A percentile compares a stretch with the other conserved stretches of the same genome.
Evolutionary conservation across 2,329 filamentous ascomycete genomes (phyloP).

Genomic region (Fusarium goolgardi): DNA sequence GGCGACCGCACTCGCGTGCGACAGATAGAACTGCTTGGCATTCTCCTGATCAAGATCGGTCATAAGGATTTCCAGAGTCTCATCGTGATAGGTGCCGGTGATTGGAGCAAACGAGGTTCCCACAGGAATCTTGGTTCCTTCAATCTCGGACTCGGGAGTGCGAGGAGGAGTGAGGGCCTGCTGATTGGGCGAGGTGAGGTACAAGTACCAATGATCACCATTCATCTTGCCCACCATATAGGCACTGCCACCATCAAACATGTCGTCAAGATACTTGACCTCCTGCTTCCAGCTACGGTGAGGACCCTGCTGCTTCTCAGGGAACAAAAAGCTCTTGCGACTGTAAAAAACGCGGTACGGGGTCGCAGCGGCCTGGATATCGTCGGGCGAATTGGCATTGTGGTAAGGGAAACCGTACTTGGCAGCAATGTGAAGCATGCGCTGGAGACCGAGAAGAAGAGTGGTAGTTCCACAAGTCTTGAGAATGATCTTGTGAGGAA

Average conservation of each 20-base stretch:
- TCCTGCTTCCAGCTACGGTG: slow-evolving; percentile 98
- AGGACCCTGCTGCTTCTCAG: slow-evolving; percentile 91
- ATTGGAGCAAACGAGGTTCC: slow-evolving; percentile 55
- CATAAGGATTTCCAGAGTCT: slow-evolving; percentile 81
- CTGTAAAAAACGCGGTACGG: slow-evolving; percentile 99
- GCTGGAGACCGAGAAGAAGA: slow-evolving; percentile 86
- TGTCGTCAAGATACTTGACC: slow-evolving; percentile 89
- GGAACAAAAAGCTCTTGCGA: slow-evolving; percentile 97
- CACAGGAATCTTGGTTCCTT: slow-evolving; percentile 66
- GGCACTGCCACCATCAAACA: slow-evolving; percentile 91
- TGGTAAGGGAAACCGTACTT: slow-evolving; percentile 87
- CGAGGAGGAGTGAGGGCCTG: slow-evolving; percentile 82
- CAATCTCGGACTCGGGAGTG: slow-evolving; percentile 71
- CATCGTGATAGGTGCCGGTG: slow-evolving; percentile 70
- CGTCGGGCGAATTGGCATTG: slow-evolving; percentile 72
- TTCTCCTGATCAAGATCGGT: slow-evolving; percentile 76
- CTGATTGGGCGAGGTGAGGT: slow-evolving; percentile 88
- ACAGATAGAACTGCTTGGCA: slow-evolving; percentile 76
- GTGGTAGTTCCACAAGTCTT: slow-evolving; percentile 99
- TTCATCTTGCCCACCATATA: slow-evolving; percentile 99
- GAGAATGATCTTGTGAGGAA: slow-evolving; percentile 98
- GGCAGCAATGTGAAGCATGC: slow-evolving; percentile 92
- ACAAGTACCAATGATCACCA: slow-evolving; percentile 98
- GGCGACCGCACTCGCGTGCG: slow-evolving; percentile 87
- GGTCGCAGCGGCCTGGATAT: slow-evolving; percentile 80